phyloP scores from a whole-genome alignment of 176 grass and related monocot genomes.

The Cenchrus americanus region DNA sequence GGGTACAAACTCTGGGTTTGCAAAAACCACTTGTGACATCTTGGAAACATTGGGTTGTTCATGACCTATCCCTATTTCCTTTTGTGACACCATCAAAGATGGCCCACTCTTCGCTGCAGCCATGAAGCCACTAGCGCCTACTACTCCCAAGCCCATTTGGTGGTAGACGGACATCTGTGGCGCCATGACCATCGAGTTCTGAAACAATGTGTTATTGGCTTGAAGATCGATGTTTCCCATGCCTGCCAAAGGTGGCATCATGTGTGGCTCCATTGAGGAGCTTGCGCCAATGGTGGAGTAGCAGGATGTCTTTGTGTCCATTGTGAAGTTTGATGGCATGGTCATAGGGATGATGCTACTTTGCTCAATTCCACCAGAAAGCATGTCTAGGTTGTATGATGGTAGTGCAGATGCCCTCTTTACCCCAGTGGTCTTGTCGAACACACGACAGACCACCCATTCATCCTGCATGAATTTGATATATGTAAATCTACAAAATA shows the following conservation, averaged over 20 bases:
- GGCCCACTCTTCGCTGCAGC: background rate
- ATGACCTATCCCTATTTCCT: background rate
- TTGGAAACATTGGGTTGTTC: no score
- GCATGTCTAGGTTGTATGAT: background rate
- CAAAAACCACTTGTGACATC: background rate
- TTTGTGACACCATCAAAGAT: slow-evolving; percentile 41
- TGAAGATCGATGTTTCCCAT: background rate
- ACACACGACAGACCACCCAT: slow-evolving; percentile 69
- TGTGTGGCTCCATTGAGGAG: background rate
- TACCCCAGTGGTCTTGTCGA: slow-evolving; percentile 54
- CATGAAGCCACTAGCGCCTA: background rate
- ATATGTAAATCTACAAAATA: no score
- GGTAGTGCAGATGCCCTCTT: slow-evolving; percentile 1
- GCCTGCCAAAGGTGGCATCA: background rate
- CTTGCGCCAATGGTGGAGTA: background rate
- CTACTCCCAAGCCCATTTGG: slow-evolving; percentile 5
- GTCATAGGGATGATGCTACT: background rate
- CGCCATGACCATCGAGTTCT: background rate
- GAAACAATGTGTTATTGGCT: background rate
- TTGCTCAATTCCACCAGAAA: background rate
- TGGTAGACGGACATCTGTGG: background rate
- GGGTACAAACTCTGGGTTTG: background rate
- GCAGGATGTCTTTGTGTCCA: background rate
- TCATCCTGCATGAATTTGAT: slow-evolving; percentile 42
- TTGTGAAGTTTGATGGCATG: background rate